These are phyloP conservation scores for Tolypocladium pustulatum DNA, from an alignment of 2,329 filamentous ascomycete species.

Conservation along the genomic window DNA sequence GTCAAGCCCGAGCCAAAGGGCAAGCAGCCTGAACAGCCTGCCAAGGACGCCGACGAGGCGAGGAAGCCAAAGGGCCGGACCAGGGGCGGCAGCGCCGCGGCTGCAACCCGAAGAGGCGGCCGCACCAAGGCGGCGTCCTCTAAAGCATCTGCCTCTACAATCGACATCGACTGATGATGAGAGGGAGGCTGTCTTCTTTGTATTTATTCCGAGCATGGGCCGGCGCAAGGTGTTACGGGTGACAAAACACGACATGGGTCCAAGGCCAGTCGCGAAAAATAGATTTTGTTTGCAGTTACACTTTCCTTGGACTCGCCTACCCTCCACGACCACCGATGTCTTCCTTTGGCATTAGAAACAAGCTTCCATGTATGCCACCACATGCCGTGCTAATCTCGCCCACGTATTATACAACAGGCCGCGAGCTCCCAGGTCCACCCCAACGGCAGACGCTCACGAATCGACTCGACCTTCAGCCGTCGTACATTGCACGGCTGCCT, in stretches of 20 bases:
- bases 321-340: neutral
- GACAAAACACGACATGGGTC: neutral
- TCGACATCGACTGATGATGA: constrained; percentile 5
- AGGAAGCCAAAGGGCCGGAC: constrained; percentile 15
- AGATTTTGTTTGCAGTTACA: neutral
- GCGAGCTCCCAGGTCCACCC: neutral
- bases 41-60: constrained; percentile 13
- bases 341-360: neutral
- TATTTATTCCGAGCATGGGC: constrained; percentile 1
- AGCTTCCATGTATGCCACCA: neutral
- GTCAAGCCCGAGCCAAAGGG: constrained; percentile 17
- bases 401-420: neutral
- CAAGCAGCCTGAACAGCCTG: constrained; percentile 6
- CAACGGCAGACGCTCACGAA: neutral
- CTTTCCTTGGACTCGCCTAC: neutral
- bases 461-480: neutral
- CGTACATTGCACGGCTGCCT: neutral
- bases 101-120: constrained; percentile 16
- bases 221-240: neutral
- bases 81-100: constrained; percentile 12
- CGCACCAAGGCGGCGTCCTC: constrained; percentile 13
- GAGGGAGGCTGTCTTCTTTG: neutral
- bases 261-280: neutral
- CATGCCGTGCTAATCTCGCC: neutral
- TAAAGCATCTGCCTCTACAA: constrained; percentile 3